Conservation (phyloP, 768 basidiomycete genomes). For the Fibroporia radiculosa region DNA sequence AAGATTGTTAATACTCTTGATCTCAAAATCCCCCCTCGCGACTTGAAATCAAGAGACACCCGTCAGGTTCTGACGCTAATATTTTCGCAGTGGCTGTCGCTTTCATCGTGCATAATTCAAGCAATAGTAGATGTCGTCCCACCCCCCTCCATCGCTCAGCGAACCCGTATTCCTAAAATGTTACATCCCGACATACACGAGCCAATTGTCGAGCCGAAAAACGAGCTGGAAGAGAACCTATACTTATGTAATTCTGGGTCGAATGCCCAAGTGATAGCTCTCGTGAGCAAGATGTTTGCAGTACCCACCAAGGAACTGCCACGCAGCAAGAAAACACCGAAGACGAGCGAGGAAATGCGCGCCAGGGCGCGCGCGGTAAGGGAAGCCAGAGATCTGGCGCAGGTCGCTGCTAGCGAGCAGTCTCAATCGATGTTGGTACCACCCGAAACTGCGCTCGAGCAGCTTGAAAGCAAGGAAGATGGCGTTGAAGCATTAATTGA, state of each 20-base stretch:
- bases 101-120: conserved; percentile 90
- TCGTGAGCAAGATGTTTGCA: conserved; percentile 99
- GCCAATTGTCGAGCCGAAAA: conserved; percentile 51
- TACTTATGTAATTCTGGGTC: conserved; percentile 58
- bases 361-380: conserved; percentile 49
- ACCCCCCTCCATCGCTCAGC: conserved; percentile 75
- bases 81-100: conserved; percentile 92
- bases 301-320: conserved; percentile 76
- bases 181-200: conserved; percentile 75
- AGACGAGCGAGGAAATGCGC: conserved; percentile 83
- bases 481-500: conserved; percentile 22
- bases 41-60: conserved; percentile 87
- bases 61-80: conserved; percentile 78
- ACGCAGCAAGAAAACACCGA: conserved; percentile 67
- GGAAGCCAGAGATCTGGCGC: conserved; percentile 23
- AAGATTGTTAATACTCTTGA: conserved; percentile 83
- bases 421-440: conserved; percentile 5
- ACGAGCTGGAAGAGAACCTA: conserved; percentile 77
- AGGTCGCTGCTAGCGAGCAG: conserved; percentile 6
- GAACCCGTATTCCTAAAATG: conserved; percentile 82
- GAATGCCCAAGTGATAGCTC: conserved; percentile 64
- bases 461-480: conserved; percentile 16
- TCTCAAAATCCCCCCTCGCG: conserved; percentile 79
- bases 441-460: conserved; percentile 15
- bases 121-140: conserved; percentile 91